Evolutionary conservation across 2,329 filamentous ascomycete genomes (phyloP).

Genomic region (Penicillium aurantiogriseum): DNA sequence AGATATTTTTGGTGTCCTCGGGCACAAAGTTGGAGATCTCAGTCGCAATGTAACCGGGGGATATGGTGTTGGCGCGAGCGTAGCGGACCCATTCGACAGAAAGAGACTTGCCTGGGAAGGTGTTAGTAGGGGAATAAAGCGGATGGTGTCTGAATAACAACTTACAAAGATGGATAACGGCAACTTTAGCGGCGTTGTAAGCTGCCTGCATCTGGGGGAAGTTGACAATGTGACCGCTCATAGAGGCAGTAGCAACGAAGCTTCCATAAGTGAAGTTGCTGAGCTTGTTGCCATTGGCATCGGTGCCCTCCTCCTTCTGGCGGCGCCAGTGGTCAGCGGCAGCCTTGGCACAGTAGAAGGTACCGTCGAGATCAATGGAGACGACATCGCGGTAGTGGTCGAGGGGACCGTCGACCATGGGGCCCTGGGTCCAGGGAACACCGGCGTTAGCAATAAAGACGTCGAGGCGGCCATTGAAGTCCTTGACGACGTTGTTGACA

Average conservation of each 20-base stretch:
- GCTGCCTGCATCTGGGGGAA: constrained; percentile 71
- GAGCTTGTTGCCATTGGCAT: constrained; percentile 60
- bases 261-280: constrained; percentile 63
- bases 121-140: constrained; percentile 11
- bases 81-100: constrained; percentile 76
- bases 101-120: constrained; percentile 59
- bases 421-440: constrained; percentile 68
- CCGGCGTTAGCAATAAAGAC: constrained; percentile 78
- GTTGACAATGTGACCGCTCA: constrained; percentile 76
- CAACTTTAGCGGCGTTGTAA: constrained; percentile 73
- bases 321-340: constrained; percentile 68
- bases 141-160: constrained; percentile 50
- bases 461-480: constrained; percentile 73
- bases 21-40: constrained; percentile 67
- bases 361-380: constrained; percentile 70
- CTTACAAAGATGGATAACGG: constrained; percentile 50
- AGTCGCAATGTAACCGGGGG: constrained; percentile 73
- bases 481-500: constrained; percentile 48
- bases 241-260: constrained; percentile 76
- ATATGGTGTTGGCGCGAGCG: constrained; percentile 69
- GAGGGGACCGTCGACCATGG: constrained; percentile 64
- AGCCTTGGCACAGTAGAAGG: constrained; percentile 72
- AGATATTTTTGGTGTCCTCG: constrained; percentile 66
- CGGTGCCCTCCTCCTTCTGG: constrained; percentile 67
- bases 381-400: constrained; percentile 67